Evolutionary conservation across 192 early-diverging fungal genomes (phyloP).

Genomic region (Kappamyces sp.): DNA sequence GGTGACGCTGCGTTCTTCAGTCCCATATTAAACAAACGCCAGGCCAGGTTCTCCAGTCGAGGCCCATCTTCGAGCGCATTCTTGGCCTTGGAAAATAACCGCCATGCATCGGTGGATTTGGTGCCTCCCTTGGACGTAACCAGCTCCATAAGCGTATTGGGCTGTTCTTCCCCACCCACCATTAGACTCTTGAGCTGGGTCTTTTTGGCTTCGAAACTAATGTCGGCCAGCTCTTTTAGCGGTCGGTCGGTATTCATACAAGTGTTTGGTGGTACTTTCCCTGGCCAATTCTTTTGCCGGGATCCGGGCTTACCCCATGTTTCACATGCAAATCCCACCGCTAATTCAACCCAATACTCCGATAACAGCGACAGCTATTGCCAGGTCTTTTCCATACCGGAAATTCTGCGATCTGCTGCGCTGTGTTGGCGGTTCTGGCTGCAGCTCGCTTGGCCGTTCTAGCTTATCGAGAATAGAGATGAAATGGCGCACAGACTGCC

Average conservation of each 20-base stretch:
- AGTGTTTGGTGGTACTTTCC: too few relatives aligned
- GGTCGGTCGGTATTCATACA: conserved; percentile 13
- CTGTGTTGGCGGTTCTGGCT: too few relatives aligned
- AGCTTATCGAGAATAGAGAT: too few relatives aligned
- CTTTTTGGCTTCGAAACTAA: conserved; percentile 11
- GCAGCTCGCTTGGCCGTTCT: too few relatives aligned
- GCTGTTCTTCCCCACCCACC: conserved; percentile 5
- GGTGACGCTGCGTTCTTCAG: conserved; percentile 34
- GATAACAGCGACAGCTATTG: too few relatives aligned
- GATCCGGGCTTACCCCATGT: too few relatives aligned
- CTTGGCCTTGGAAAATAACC: conserved; percentile 73
- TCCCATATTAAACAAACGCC: conserved; percentile 75
- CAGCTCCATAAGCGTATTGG: conserved; percentile 3
- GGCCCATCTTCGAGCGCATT: conserved; percentile 68
- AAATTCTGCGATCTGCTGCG: too few relatives aligned
- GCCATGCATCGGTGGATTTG: conserved; percentile 59
- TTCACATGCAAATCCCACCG: too few relatives aligned
- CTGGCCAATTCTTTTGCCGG: too few relatives aligned
- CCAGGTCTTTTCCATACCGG: too few relatives aligned
- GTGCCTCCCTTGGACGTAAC: conserved; percentile 7
- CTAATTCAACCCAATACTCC: too few relatives aligned
- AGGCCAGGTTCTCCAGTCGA: conserved; percentile 75
- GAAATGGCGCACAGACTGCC: too few relatives aligned
- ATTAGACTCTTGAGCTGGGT: conserved; percentile 11
- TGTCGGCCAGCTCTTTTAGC: background rate